Percentiles rank a stretch among this genome's conserved stretches.
phyloP scores from a whole-genome alignment of 2,329 filamentous ascomycete species.

The Rachicladosporium sp. region DNA sequence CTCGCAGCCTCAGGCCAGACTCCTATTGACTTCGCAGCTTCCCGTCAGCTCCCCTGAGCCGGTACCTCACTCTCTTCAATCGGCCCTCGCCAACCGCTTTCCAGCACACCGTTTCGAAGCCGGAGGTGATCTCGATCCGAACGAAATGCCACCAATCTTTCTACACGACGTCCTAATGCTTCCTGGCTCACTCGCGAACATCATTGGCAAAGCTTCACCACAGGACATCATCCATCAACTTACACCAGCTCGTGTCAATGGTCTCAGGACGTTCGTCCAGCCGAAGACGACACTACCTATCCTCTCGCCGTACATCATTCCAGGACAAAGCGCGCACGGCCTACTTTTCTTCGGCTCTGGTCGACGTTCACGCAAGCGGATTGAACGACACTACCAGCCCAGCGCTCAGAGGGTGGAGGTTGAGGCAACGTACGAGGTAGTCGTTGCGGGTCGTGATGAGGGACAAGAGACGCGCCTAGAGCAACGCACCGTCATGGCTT shows the following conservation, averaged over 20 bases:
- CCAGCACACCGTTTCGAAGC: conserved; percentile 26
- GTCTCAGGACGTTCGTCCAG: conserved; percentile 1
- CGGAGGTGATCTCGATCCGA: conserved; percentile 40
- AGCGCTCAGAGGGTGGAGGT: conserved; percentile 9
- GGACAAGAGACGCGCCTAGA: conserved; percentile 3
- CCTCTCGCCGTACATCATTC: no score
- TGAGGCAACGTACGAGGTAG: background rate
- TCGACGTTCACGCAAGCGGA: conserved; percentile 9
- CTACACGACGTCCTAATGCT: conserved; percentile 38
- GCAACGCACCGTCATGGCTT: conserved; percentile 10
- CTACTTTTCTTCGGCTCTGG: conserved; percentile 18
- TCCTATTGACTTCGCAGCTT: conserved; percentile 1
- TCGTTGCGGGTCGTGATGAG: no score
- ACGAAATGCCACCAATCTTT: conserved; percentile 43
- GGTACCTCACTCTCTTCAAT: conserved; percentile 10
- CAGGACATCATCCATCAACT: conserved; percentile 14
- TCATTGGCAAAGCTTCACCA: conserved; percentile 16
- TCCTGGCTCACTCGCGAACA: conserved; percentile 29
- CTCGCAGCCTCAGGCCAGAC: no score
- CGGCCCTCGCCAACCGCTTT: conserved; percentile 16
- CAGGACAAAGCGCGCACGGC: conserved; percentile 5
- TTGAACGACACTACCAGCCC: conserved; percentile 16
- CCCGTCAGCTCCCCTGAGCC: background rate
- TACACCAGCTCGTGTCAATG: conserved; percentile 13
- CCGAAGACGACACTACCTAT: no score